phyloP scores from a whole-genome alignment of 768 basidiomycete species.

The Lactarius hatsudake region DNA sequence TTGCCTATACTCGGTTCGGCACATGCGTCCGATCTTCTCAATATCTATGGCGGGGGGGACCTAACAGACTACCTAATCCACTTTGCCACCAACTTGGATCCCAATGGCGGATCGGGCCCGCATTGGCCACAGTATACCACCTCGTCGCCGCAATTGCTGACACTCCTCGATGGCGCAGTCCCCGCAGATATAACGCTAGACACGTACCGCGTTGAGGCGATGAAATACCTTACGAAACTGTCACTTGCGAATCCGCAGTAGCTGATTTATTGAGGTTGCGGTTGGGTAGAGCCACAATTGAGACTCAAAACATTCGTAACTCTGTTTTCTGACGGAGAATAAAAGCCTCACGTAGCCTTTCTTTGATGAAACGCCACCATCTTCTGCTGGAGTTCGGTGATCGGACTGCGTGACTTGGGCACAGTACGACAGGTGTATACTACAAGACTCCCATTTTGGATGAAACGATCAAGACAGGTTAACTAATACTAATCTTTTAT shows the following conservation, averaged over 20 bases:
- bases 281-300: not conserved
- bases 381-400: no score
- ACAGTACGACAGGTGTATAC: no score
- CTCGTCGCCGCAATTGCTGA: constrained; percentile 11
- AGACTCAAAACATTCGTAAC: not conserved
- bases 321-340: not conserved
- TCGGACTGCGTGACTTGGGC: no score
- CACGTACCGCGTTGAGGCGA: constrained; percentile 24
- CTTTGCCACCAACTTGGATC: constrained; percentile 32
- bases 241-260: not conserved
- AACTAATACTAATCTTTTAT: no score
- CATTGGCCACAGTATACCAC: constrained; percentile 26
- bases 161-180: constrained; percentile 16
- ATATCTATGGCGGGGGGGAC: constrained; percentile 18
- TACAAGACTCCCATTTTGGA: no score
- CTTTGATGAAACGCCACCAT: no score
- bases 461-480: no score
- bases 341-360: not conserved
- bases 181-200: constrained; percentile 22
- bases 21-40: constrained; percentile 16
- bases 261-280: not conserved
- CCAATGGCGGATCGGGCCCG: constrained; percentile 27
- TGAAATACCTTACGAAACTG: constrained; percentile 16
- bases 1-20: constrained; percentile 32
- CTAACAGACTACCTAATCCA: constrained; percentile 27